These are phyloP conservation scores for Choanephora cucurbitarum DNA, from an alignment of 371 early-diverging fungal genomes.

Conservation along the genomic window DNA sequence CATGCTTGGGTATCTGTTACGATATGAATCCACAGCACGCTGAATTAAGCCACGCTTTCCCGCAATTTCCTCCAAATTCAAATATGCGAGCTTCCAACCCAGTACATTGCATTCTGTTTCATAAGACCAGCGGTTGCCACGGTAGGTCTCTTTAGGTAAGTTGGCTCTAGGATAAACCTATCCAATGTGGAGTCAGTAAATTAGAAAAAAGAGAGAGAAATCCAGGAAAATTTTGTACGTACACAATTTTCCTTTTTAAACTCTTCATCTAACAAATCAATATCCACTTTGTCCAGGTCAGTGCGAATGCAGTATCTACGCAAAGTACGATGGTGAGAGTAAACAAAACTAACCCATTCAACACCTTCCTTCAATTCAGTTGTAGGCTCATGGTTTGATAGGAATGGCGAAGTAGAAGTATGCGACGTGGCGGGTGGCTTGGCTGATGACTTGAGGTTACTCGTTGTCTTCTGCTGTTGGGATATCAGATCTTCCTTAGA, in stretches of 20 bases:
- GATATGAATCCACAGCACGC: slow-evolving; percentile 91
- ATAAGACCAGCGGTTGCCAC: slow-evolving; percentile 71
- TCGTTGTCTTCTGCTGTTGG: slow-evolving; percentile 2
- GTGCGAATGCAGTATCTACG: slow-evolving; percentile 73
- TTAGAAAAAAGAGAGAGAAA: slow-evolving; percentile 4
- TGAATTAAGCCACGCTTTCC: slow-evolving; percentile 91
- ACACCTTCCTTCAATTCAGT: slow-evolving; percentile 49
- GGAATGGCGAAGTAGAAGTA: slow-evolving; percentile 9
- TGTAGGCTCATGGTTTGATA: slow-evolving; percentile 34
- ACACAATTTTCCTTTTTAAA: slow-evolving; percentile 41
- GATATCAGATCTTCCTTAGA: background rate
- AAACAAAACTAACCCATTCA: slow-evolving; percentile 66
- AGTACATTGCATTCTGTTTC: slow-evolving; percentile 36
- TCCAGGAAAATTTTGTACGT: slow-evolving; percentile 5
- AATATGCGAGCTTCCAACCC: slow-evolving; percentile 51
- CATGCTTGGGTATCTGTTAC: slow-evolving; percentile 80
- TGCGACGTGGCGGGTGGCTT: slow-evolving; percentile 23
- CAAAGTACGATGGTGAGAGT: slow-evolving; percentile 57
- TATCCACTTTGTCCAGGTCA: slow-evolving; percentile 69
- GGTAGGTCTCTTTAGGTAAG: slow-evolving; percentile 62
- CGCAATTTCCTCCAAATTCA: slow-evolving; percentile 77
- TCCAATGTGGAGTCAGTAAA: background rate
- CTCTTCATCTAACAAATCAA: slow-evolving; percentile 27
- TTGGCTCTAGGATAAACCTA: slow-evolving; percentile 67
- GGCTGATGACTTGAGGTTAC: slow-evolving; percentile 9